Evolutionary conservation across 1,284 basidiomycete species (phyloP).

Genomic region (Trichosporon inkin): DNA sequence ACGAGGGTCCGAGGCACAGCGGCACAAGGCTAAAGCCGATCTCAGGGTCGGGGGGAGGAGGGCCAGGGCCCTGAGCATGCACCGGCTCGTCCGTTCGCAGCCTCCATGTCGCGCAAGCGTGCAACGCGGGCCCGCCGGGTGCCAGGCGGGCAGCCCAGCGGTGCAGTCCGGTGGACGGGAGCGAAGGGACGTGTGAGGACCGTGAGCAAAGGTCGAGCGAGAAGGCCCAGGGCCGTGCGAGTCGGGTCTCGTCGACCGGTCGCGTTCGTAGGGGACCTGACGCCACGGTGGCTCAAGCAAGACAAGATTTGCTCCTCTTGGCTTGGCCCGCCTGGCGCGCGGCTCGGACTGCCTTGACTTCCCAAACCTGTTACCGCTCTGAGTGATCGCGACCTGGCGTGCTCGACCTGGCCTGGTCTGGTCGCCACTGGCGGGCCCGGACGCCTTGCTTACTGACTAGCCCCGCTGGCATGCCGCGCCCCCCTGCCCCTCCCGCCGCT

Average conservation of each 20-base stretch:
- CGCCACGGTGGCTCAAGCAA: conserved; percentile 8
- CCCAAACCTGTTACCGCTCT: not conserved
- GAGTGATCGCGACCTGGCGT: conserved; percentile 2
- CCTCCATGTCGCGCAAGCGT: not conserved
- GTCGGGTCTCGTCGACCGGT: conserved; percentile 1
- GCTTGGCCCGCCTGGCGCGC: conserved; percentile 1
- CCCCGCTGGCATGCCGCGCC: not conserved
- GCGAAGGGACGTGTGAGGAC: not conserved
- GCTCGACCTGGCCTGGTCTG: not conserved
- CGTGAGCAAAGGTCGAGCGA: not conserved
- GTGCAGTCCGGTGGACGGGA: conserved; percentile 5
- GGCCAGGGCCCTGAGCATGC: not conserved
- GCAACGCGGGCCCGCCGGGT: not conserved
- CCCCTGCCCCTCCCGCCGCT: not conserved
- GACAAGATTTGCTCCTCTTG: conserved; percentile 6
- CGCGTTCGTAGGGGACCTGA: not conserved
- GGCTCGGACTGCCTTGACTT: conserved; percentile 3
- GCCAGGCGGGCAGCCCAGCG: not conserved
- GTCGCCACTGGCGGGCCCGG: not conserved
- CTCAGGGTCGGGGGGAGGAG: not conserved
- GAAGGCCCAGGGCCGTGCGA: not conserved
- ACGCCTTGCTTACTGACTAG: too few species aligned
- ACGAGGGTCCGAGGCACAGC: not conserved
- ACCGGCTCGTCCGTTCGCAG: not conserved
- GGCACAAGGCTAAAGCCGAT: not conserved